Evolutionary conservation across 2,329 filamentous ascomycete species (phyloP).

Genomic region (Pezicula radicicola): DNA sequence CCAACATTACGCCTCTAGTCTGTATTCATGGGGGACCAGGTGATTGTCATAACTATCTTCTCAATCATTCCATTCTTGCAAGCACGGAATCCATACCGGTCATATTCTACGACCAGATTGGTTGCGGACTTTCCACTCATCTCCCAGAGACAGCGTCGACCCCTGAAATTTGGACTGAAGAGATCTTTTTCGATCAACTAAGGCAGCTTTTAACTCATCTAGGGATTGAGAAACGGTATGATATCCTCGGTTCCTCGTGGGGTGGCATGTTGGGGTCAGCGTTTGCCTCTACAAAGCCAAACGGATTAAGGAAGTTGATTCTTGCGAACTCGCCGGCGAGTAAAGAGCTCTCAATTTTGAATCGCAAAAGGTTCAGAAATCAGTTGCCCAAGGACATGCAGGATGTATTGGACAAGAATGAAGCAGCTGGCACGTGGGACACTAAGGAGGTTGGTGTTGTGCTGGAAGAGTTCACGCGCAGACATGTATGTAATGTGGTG

Average conservation of each 20-base stretch:
- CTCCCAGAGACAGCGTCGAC: conserved; percentile 41
- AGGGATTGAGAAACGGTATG: conserved; percentile 28
- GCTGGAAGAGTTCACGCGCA: not conserved
- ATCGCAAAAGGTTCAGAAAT: not conserved
- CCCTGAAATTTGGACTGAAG: conserved; percentile 40
- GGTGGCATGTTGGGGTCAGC: conserved; percentile 46
- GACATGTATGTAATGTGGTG: conserved; percentile 1
- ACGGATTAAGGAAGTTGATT: conserved; percentile 35
- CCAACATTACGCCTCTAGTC: no score
- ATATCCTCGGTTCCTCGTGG: conserved; percentile 48
- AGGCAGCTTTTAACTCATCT: conserved; percentile 43
- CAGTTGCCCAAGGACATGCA: conserved; percentile 1
- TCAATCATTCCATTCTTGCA: not conserved
- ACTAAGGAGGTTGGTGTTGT: not conserved
- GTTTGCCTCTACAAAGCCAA: conserved; percentile 35
- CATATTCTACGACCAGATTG: conserved; percentile 53
- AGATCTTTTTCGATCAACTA: conserved; percentile 46
- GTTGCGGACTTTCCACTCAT: conserved; percentile 45
- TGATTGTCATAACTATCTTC: not conserved
- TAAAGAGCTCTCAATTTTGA: conserved; percentile 16
- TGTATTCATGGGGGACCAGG: no score
- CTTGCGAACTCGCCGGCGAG: conserved; percentile 25
- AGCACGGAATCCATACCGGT: conserved; percentile 34
- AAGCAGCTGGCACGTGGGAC: not conserved
- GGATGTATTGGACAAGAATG: not conserved